Base-by-base conservation (phyloP, 2,329 filamentous ascomycete genomes). In the Fusarium papillatum region DNA sequence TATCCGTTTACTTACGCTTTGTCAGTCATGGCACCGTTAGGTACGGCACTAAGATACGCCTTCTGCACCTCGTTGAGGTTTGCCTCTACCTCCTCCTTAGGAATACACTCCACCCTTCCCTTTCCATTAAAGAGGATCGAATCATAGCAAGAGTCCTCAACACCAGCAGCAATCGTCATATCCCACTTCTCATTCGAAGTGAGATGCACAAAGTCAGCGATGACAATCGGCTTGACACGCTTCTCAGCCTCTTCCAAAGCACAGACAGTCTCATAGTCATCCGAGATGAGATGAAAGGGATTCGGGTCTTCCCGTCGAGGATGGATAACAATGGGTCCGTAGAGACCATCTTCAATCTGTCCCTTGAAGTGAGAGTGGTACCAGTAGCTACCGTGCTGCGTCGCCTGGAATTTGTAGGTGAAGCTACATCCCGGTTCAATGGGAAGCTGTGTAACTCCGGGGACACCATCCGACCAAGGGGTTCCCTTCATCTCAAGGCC, bases 91-190 rank as follows among this genome's bases (percentile, higher is more conserved):
- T 88, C 83, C 7, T 84, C 84, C 8, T 83, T 81, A 0, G 85
- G 79, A 48, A 88, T 84, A 78, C 91, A 93, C 60, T 87, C 82
- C 0, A 90, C 87, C 2, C 85, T 84, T 5, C 91, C 91, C 74
- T 91, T 90, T 29, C 92, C 92, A 69, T 93, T 93, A 63, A 93
- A 85, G 14, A 93, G 81, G 17, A 93, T 83, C 0, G 90, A 88
- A 77, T 93, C 91, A 72, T 90, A 90, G 82, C 92, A 93, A 0
- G 86, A 84, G 26, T 85, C 85, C 66, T 90, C 88, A 11, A 90
- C 81, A 7, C 85, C 85, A 2, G 88, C 83, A 1, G 81, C 83
- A 0, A 84, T 39, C 4, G 87, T 85, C 19, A 88, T 84, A 6
- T 88, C 83, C 82, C 82, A 85, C 59, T 83, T 85, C 48, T 89